phyloP scores from a whole-genome alignment of 371 early-diverging fungal genomes.

The Circinella umbellata region DNA sequence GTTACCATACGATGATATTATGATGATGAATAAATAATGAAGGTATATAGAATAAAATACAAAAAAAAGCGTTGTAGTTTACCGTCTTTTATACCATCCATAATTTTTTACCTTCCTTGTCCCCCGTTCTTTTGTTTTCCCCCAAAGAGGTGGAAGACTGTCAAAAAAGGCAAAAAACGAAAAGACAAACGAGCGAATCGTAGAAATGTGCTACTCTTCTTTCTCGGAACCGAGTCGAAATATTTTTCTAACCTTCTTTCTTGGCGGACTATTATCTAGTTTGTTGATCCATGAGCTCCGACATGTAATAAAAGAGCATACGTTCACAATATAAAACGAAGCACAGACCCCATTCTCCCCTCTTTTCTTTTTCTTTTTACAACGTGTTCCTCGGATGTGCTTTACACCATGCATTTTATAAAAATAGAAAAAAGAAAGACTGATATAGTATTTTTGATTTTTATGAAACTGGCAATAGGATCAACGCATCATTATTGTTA shows the following conservation, averaged over 20 bases:
- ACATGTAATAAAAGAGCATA: background rate
- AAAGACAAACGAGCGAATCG: slow-evolving; percentile 5
- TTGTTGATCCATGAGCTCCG: slow-evolving; percentile 1
- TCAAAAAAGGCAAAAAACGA: slow-evolving; percentile 6
- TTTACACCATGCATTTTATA: background rate
- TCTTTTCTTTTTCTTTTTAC: background rate
- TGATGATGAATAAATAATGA: background rate
- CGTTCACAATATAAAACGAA: background rate
- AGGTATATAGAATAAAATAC: background rate
- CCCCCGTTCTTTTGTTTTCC: background rate
- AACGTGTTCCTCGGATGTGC: no score
- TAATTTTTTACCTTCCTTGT: background rate
- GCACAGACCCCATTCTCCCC: background rate
- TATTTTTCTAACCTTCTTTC: background rate
- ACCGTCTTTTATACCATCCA: background rate
- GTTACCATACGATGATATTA: background rate
- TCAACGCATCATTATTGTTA: no score
- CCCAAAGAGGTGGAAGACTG: background rate
- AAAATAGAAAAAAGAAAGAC: background rate
- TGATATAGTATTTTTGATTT: no score
- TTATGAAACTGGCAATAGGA: no score
- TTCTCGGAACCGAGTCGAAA: slow-evolving; percentile 3
- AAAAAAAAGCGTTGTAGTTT: background rate
- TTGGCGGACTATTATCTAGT: background rate
- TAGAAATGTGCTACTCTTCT: slow-evolving; percentile 8